A percentile compares a stretch with the other conserved stretches of the same genome.
These are phyloP conservation scores for Astrocystis sublimbata DNA, from an alignment of 495 filamentous ascomycete genomes.

Conservation along the genomic window DNA sequence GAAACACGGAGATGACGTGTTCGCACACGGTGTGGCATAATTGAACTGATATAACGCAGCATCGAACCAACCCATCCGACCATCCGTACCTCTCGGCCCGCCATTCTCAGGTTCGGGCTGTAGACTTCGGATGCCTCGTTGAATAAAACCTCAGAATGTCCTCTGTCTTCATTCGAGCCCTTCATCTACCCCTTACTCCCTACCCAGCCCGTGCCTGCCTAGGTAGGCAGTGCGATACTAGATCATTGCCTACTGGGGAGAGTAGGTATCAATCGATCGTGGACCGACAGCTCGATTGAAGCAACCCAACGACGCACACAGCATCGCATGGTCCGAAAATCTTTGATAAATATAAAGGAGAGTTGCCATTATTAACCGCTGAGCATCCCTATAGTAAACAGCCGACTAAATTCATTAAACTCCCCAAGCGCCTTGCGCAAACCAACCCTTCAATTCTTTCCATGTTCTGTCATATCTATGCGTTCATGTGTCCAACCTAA, in stretches of 20 bases:
- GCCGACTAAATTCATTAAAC: neutral
- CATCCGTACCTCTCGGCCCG: no score
- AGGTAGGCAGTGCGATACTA: no score
- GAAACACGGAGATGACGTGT: slow-evolving; percentile 8
- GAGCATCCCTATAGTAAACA: neutral
- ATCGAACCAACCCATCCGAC: neutral
- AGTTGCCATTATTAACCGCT: neutral
- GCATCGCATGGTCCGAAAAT: neutral
- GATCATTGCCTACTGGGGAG: no score
- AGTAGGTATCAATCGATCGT: no score
- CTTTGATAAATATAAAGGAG: neutral
- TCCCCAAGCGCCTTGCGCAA: neutral
- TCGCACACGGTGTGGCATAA: neutral
- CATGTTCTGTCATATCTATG: neutral
- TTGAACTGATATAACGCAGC: neutral
- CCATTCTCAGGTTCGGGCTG: no score
- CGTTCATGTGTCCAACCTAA: neutral
- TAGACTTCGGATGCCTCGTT: neutral
- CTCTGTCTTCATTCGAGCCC: neutral
- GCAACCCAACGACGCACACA: neutral
- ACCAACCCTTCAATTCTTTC: neutral
- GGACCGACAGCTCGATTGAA: neutral
- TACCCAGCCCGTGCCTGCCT: no score
- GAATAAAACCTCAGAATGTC: neutral
- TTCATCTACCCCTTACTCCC: no score